A percentile compares a stretch with the other conserved stretches of the same genome.
These are phyloP conservation scores for Halophytophthora polymorphica DNA, from an alignment of 352 stramenopile genomes.

Conservation along the genomic window DNA sequence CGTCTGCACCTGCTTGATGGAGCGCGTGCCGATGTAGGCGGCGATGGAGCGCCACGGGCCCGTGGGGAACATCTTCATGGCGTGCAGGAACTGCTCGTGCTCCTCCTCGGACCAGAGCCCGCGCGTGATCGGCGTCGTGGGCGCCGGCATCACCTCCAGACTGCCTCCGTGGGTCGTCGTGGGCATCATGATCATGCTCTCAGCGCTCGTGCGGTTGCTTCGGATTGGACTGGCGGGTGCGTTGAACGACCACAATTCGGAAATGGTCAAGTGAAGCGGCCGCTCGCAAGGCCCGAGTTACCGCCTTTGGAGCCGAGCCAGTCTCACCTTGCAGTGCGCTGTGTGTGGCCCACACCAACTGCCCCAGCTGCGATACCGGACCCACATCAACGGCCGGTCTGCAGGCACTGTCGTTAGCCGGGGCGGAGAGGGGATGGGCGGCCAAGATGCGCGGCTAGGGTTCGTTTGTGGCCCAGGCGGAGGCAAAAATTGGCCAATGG, in stretches of 20 bases:
- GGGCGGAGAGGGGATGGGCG: too few relatives aligned
- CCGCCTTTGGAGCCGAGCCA: too few relatives aligned
- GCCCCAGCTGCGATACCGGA: too few relatives aligned
- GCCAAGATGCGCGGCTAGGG: too few relatives aligned
- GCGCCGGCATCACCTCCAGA: slow-evolving; percentile 16
- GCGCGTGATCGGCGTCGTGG: slow-evolving; percentile 39
- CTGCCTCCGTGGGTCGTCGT: slow-evolving; percentile 17
- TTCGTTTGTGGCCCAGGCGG: too few relatives aligned
- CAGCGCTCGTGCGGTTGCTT: slow-evolving; percentile 12
- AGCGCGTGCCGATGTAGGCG: slow-evolving; percentile 69
- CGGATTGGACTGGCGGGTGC: slow-evolving; percentile 12
- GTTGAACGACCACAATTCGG: slow-evolving; percentile 29
- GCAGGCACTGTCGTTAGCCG: too few relatives aligned
- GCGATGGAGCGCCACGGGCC: slow-evolving; percentile 76
- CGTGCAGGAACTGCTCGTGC: slow-evolving; percentile 80
- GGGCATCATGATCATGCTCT: slow-evolving; percentile 31
- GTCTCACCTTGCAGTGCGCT: too few relatives aligned
- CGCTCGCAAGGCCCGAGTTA: too few relatives aligned
- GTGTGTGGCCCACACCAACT: too few relatives aligned
- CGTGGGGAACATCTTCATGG: slow-evolving; percentile 77
- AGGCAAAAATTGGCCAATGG: too few relatives aligned
- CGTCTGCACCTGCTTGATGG: slow-evolving; percentile 82
- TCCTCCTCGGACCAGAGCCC: slow-evolving; percentile 75
- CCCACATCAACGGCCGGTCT: too few relatives aligned
- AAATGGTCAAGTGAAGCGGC: slow-evolving; percentile 19